phyloP scores from a whole-genome alignment of 441 rosid species.

The Erysimum cheiri region DNA sequence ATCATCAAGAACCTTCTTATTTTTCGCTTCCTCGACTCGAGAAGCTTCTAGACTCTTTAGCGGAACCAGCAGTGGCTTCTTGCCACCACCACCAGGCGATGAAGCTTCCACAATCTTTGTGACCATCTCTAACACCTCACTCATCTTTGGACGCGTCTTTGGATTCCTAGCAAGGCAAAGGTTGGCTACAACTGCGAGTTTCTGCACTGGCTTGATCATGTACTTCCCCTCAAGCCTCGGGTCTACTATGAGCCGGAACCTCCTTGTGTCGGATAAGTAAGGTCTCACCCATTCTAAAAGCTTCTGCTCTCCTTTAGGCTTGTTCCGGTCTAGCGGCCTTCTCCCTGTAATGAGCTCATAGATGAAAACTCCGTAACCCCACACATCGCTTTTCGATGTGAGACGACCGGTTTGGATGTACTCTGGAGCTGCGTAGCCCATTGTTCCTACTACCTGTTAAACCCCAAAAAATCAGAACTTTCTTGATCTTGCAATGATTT shows the following conservation, averaged over 20 bases:
- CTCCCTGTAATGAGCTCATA: constrained; percentile 92
- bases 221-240: constrained; percentile 72
- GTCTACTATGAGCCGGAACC: constrained; percentile 65
- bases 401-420: constrained; percentile 89
- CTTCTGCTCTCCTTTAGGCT: constrained; percentile 83
- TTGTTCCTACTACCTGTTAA: constrained; percentile 87
- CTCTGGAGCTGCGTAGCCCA: constrained; percentile 96
- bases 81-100: constrained; percentile 40
- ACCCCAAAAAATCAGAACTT: constrained; percentile 17
- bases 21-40: constrained; percentile 35
- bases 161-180: constrained; percentile 69
- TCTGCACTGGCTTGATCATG: constrained; percentile 57
- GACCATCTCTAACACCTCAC: constrained; percentile 83
- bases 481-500: constrained; percentile 60
- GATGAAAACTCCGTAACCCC: constrained; percentile 96
- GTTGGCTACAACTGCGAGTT: constrained; percentile 75
- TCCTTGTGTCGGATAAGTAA: constrained; percentile 60
- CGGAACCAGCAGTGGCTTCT: constrained; percentile 43
- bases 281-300: constrained; percentile 93
- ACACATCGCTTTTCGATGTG: constrained; percentile 83
- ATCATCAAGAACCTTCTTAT: constrained; percentile 48
- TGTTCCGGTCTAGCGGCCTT: constrained; percentile 77
- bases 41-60: constrained; percentile 46
- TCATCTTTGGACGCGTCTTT: constrained; percentile 88
- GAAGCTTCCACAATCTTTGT: constrained; percentile 53